phyloP scores from a whole-genome alignment of 805 yeast species.

The Ogataea sp. region DNA sequence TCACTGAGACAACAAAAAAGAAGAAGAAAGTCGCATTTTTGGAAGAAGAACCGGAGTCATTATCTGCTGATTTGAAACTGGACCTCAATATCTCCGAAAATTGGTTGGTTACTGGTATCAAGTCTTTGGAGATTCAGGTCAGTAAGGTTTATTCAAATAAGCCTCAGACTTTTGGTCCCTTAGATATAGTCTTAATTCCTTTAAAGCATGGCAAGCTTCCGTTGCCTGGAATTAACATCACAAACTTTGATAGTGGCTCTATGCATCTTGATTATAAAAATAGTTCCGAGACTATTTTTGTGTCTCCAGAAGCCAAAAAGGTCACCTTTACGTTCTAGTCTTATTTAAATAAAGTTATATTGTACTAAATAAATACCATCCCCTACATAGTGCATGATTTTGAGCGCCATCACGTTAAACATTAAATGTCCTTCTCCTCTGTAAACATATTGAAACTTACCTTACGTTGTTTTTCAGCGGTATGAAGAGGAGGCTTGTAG shows the following conservation, averaged over 20 bases:
- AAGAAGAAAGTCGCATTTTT: conserved; percentile 11
- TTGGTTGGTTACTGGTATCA: conserved; percentile 78
- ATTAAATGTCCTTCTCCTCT: no score
- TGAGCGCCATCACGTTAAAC: no score
- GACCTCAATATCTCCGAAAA: conserved; percentile 36
- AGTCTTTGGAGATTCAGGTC: conserved; percentile 40
- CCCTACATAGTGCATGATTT: no score
- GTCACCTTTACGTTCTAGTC: conserved; percentile 50
- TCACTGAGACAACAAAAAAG: no score
- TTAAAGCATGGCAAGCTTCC: conserved; percentile 64
- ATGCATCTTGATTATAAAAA: conserved; percentile 62
- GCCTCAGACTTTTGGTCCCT: conserved; percentile 3
- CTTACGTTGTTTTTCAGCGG: no score
- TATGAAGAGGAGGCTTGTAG: conserved; percentile 7
- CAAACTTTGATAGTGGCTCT: conserved; percentile 18
- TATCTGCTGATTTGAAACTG: conserved; percentile 12
- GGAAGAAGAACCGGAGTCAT: conserved; percentile 7
- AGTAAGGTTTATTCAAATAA: conserved; percentile 8
- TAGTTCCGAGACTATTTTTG: conserved; percentile 58
- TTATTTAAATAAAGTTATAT: not conserved
- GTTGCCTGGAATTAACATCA: conserved; percentile 55
- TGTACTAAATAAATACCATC: no score
- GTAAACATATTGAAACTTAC: no score
- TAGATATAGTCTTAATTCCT: conserved; percentile 56
- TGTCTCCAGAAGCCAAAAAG: conserved; percentile 62